Evolutionary conservation across 306 rosid species (phyloP), one percentile per base, ranked within the genome.

Genomic region (Dryas drummondii): DNA sequence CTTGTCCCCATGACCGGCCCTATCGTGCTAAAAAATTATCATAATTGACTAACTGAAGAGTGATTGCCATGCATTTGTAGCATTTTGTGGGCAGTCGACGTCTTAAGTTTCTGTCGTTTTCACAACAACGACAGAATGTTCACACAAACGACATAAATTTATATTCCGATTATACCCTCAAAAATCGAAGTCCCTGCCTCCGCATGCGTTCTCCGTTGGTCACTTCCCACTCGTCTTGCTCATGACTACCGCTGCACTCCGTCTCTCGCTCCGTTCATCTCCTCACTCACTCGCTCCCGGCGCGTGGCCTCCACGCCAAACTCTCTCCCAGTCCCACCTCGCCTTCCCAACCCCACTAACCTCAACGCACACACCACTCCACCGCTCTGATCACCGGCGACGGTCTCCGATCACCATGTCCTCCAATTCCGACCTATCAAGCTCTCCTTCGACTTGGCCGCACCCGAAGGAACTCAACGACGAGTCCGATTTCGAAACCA

Each of bases 401-500:
- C 44, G 26, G 15, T 51, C 78, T 80, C 80, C 74, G 48, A 40
- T 76, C 76, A 48, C 52, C 70, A 82, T 82, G 88, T 84, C 86
- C 59, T 77, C 82, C 66, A 70, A 59, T 5, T 4, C 54, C 46
- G 32, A 61, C 59, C 80, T 50, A 60, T 71, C 85, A 15, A 16
- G 68, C 46, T 74, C 84, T 17, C 51, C 74, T 15, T 22, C 54
- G 11, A 66, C 56, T 32, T 70, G 72, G 4, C 17, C 54, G 14
- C 63, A 22, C 4, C 70, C 59, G 6, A 60, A 60, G 17, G 97
- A 93, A 61, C 90, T 93, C 72, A 69, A 48, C 66, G 80, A 86
- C 14, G 91, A 88, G 55, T 69, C 90, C 74, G 89, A 75, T 73
- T 85, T 84, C 76, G 84, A 78, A 32, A 76, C 86, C 40, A 22